Evolutionary conservation across 2,329 filamentous ascomycete genomes (phyloP).

Genomic region (Pestalotiopsis sp.): DNA sequence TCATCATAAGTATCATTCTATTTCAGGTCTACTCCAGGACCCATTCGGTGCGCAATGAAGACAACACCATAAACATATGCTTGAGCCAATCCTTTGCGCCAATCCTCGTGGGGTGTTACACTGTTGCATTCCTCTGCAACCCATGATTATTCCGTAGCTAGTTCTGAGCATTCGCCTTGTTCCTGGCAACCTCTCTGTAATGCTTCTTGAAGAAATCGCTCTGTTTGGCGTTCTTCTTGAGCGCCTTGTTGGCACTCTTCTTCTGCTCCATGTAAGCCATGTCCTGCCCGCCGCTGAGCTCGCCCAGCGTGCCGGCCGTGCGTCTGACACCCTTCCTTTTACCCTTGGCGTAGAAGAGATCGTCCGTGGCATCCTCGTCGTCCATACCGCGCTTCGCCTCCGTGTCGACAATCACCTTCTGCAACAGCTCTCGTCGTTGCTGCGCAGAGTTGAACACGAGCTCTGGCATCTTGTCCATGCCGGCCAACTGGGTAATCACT

Average conservation of each 20-base stretch:
- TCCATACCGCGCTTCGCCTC: conserved; percentile 66
- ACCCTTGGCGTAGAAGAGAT: conserved; percentile 37
- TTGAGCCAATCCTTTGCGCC: background rate
- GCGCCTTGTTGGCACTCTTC: conserved; percentile 68
- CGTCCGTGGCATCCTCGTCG: conserved; percentile 65
- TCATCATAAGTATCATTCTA: background rate
- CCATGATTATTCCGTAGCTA: background rate
- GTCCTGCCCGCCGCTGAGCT: conserved; percentile 87
- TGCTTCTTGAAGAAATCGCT: conserved; percentile 70
- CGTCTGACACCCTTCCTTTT: conserved; percentile 68
- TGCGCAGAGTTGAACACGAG: conserved; percentile 79
- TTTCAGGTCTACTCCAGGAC: background rate
- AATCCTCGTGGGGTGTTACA: background rate
- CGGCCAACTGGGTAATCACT: conserved; percentile 93
- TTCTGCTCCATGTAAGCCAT: conserved; percentile 96
- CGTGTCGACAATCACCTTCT: conserved; percentile 87
- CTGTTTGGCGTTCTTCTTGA: conserved; percentile 63
- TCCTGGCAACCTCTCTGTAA: conserved; percentile 61
- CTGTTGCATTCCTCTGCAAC: background rate
- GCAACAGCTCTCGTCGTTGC: conserved; percentile 83
- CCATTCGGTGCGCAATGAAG: background rate
- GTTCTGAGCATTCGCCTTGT: conserved; percentile 30
- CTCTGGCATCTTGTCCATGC: conserved; percentile 81
- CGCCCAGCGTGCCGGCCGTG: conserved; percentile 82
- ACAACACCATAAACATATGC: background rate